Evolutionary conservation across 805 yeast genomes (phyloP).

Genomic region (Hanseniaspora meyeri): DNA sequence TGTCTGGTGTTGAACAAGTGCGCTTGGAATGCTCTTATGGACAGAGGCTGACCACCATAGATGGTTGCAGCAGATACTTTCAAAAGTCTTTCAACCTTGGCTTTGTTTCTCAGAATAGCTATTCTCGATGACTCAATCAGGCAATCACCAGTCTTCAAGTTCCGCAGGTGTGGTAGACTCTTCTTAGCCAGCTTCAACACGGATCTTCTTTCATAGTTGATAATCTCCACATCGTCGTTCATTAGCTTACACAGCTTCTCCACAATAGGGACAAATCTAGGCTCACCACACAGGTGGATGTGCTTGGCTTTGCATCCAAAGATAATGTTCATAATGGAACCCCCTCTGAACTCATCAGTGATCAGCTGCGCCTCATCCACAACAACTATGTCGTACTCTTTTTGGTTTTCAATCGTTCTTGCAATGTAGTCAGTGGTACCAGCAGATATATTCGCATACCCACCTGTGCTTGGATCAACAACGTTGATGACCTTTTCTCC

Average conservation of each 20-base stretch:
- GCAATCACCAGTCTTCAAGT: slow-evolving; percentile 66
- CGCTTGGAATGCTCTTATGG: slow-evolving; percentile 79
- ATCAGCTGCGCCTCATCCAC: slow-evolving; percentile 96
- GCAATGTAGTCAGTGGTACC: slow-evolving; percentile 81
- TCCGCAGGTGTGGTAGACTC: slow-evolving; percentile 26
- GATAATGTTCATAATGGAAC: slow-evolving; percentile 88
- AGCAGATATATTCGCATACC: slow-evolving; percentile 60
- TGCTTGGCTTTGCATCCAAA: slow-evolving; percentile 78
- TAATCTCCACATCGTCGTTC: slow-evolving; percentile 70
- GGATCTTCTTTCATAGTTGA: slow-evolving; percentile 64
- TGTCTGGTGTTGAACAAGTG: slow-evolving; percentile 62
- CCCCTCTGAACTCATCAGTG: slow-evolving; percentile 64
- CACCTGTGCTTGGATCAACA: slow-evolving; percentile 49
- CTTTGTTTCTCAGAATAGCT: slow-evolving; percentile 55
- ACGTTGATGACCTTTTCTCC: slow-evolving; percentile 88
- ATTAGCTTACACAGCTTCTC: slow-evolving; percentile 47
- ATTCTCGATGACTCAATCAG: slow-evolving; percentile 74
- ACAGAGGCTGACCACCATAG: slow-evolving; percentile 94
- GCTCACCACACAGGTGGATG: slow-evolving; percentile 89
- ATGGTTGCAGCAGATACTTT: slow-evolving; percentile 68
- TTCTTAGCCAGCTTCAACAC: slow-evolving; percentile 44
- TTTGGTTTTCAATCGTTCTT: slow-evolving; percentile 39
- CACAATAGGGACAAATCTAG: slow-evolving; percentile 61
- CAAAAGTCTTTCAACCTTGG: slow-evolving; percentile 53
- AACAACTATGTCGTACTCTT: slow-evolving; percentile 71